These are phyloP conservation scores for Tolypocladium paradoxum DNA, from an alignment of 2,329 filamentous ascomycete species.

Conservation along the genomic window DNA sequence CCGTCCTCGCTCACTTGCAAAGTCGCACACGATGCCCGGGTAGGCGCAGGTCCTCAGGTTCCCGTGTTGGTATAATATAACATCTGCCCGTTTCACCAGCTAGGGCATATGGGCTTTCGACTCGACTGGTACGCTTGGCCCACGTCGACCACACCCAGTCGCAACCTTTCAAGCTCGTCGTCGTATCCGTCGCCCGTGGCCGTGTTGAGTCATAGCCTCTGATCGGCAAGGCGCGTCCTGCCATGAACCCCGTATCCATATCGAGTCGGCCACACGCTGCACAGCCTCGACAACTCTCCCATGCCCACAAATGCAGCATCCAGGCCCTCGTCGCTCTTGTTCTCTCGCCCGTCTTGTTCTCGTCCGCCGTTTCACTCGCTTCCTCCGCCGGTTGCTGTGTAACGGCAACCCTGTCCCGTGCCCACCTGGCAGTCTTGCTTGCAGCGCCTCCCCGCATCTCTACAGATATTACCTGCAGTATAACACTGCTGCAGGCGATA, in stretches of 20 bases:
- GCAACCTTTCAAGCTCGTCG: not conserved
- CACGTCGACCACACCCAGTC: not conserved
- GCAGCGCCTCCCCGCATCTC: not conserved
- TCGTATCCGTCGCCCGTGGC: too few species aligned
- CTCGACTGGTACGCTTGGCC: too few species aligned
- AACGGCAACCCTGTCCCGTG: not conserved
- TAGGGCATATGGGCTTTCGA: too few species aligned
- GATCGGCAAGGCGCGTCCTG: not conserved
- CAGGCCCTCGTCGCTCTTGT: not conserved
- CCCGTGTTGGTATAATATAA: not conserved
- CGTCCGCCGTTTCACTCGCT: not conserved
- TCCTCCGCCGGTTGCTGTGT: not conserved
- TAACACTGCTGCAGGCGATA: not conserved
- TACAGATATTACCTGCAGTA: constrained; percentile 1
- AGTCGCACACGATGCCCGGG: not conserved
- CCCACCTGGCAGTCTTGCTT: not conserved
- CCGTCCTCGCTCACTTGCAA: not conserved
- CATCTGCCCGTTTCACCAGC: not conserved
- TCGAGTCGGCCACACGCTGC: not conserved
- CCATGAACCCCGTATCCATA: not conserved
- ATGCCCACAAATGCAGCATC: not conserved
- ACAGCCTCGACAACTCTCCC: not conserved
- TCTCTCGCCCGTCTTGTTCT: not conserved
- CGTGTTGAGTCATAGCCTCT: too few species aligned
- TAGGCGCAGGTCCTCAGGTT: not conserved